Evolutionary conservation across 2,329 filamentous ascomycete genomes (phyloP), one percentile per base, ranked within the genome.

Genomic region (Metarhizium brunneum): DNA sequence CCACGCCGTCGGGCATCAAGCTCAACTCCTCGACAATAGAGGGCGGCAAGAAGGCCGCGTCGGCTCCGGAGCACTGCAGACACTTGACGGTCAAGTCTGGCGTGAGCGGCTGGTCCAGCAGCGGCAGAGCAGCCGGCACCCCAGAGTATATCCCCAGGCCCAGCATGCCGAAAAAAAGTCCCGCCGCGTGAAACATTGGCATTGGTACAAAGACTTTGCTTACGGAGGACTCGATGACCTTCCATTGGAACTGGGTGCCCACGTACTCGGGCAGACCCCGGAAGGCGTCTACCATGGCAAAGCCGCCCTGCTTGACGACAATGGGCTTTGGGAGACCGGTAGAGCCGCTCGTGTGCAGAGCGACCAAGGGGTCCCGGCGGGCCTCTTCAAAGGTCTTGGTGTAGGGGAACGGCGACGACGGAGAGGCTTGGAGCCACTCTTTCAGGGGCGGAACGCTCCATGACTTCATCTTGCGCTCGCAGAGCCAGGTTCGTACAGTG

Each of bases 1-100:
- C 59, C 2, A 71, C 56, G 2, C 67, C 61, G 2, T 69, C 61
- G 0, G 68, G 61, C 11, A 58, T 62, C 40, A 69, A 64, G 57
- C 68, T 70, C 63, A 78, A 64, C 3, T 77, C 73, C 45, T 76
- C 75, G 1, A 78, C 49, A 16, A 77, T 65, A 0, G 71, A 68
- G 0, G 75, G 75, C 2, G 73, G 66, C 10, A 73, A 54, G 1
- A 71, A n/a, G 0, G 63, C 56, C 1, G 63, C 60, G 14, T 72
- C 65, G 0, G 64, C 60, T 0, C 64, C 58, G 5, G 63, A 57
- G 36, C 70, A 42, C 0, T 64, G 40, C 10, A 74, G 40, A 20
- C 66, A 67, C 6, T 71, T 65, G 1, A 66, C 13, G 1, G 69
- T 64, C 4, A 69, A 54, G 36, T 73, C 71, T 0, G 68, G 56